A percentile compares a stretch with the other conserved stretches of the same genome.
phyloP scores from a whole-genome alignment of 2,329 filamentous ascomycete genomes.

The Stemphylium beticola region DNA sequence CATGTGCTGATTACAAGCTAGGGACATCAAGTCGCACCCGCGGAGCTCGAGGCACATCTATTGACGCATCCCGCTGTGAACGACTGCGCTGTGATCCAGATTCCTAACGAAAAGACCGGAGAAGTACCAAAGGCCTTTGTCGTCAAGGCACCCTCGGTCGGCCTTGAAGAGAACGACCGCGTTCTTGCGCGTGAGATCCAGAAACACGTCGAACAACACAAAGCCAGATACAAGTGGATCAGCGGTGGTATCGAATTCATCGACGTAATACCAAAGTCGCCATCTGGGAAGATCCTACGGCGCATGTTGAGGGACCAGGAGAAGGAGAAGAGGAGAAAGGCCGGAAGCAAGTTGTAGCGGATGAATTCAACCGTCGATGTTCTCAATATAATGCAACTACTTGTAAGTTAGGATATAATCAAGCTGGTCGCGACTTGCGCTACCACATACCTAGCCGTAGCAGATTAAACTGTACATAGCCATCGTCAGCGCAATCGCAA shows the following conservation, averaged over 20 bases:
- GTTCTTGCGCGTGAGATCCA: constrained; percentile 58
- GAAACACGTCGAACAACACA: constrained; percentile 66
- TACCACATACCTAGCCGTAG: background rate
- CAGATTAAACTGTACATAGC: background rate
- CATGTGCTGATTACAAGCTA: constrained; percentile 39
- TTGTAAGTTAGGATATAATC: background rate
- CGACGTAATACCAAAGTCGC: constrained; percentile 63
- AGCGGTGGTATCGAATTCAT: constrained; percentile 63
- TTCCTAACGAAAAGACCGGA: constrained; percentile 68
- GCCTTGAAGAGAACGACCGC: constrained; percentile 60
- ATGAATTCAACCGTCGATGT: background rate
- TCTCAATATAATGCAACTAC: background rate
- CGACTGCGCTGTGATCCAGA: constrained; percentile 78
- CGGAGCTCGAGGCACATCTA: constrained; percentile 81
- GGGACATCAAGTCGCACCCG: constrained; percentile 83
- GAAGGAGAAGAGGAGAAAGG: constrained; percentile 68
- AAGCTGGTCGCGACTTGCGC: background rate
- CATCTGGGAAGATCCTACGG: constrained; percentile 68
- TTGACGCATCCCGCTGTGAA: constrained; percentile 76
- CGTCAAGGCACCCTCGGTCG: constrained; percentile 62
- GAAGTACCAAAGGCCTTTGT: constrained; percentile 70
- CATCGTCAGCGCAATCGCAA: background rate
- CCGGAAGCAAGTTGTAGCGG: constrained; percentile 70
- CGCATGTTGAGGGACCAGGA: constrained; percentile 75
- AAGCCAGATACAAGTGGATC: constrained; percentile 68